Evolutionary conservation across 805 yeast species (phyloP), one percentile per base, ranked within the genome.

Genomic region (Lipomyces kockii): DNA sequence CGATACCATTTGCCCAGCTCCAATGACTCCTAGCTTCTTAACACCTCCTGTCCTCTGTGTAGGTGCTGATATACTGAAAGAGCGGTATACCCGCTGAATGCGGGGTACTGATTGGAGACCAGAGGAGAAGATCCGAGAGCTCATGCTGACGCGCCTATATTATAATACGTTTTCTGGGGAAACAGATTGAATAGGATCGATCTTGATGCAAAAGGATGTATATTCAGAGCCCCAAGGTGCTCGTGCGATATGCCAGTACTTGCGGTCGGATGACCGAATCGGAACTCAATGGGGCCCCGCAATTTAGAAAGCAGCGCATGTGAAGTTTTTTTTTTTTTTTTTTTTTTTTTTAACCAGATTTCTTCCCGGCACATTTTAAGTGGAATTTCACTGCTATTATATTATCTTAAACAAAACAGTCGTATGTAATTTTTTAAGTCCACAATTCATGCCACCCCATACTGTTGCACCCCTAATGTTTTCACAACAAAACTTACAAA

Each of bases 1-100:
- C 55, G 7, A 25, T 64, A 76, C 80, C 83, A 81, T 81, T 69
- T 81, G 83, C 64, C 83, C 83, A 2, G 82, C 80, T 32, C 83
- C 83, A 54, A 81, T 74, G 14, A 80, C 82, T 6, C 80, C 76
- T 55, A 80, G 63, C 11, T 74, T 66, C 62, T 70, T 64, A 2
- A 43, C 49, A n/a, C 22, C 20, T 43, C 49, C 49, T 17, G 22
- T n/a, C 22, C 3, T n/a, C 49, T 43, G 49, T 43, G 49, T n/a
- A 17, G 9, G 49, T 2, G 25, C 22, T 8, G 49, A 17, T 17
- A 17, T 2, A n/a, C 49, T 17, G 49, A 43, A n/a, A 17, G 22
- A 43, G 3, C 49, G 20, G 22, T n/a, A n/a, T n/a, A 43, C 20
- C 22, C 22, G 20, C 49, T 8, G 22, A n/a, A 17, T n/a, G 22